These are phyloP conservation scores for Botryotinia globosa DNA, from an alignment of 2,329 filamentous ascomycete genomes.

Conservation along the genomic window DNA sequence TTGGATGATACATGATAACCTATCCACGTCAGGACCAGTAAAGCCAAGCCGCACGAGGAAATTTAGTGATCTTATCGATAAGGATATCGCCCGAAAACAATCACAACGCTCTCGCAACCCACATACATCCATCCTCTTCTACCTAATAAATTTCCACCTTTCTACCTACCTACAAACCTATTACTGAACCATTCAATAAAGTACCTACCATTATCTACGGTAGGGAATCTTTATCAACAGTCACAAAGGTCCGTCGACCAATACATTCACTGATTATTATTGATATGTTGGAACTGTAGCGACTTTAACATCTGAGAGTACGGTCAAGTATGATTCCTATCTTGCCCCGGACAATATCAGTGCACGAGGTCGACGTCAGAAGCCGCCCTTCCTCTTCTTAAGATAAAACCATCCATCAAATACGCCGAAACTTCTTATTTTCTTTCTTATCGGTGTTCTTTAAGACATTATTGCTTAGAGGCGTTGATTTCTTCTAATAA, in stretches of 20 bases:
- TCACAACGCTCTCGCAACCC: not conserved
- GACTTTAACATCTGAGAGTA: not conserved
- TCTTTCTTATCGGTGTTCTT: not conserved
- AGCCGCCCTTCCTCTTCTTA: slow-evolving; percentile 29
- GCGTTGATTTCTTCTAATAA: slow-evolving; percentile 5
- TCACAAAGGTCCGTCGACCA: not conserved
- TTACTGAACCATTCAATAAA: slow-evolving; percentile 5
- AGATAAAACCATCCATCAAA: slow-evolving; percentile 23
- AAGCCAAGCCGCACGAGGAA: not conserved
- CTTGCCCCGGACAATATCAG: slow-evolving; percentile 20
- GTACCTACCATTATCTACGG: not conserved
- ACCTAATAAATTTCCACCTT: slow-evolving; percentile 15
- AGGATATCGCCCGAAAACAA: not conserved
- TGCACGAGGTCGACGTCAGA: slow-evolving; percentile 32
- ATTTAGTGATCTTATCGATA: slow-evolving; percentile 19
- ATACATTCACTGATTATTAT: not conserved
- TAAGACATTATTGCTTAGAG: slow-evolving; percentile 12
- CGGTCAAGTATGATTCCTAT: slow-evolving; percentile 18
- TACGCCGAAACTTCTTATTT: slow-evolving; percentile 9
- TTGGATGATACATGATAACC: no score
- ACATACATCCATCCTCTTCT: slow-evolving; percentile 1
- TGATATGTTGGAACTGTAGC: not conserved
- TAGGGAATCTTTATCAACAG: not conserved
- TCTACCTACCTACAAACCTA: not conserved
- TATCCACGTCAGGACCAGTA: slow-evolving; percentile 17